Evolutionary conservation across 2,329 filamentous ascomycete species (phyloP).

Genomic region (Alternaria alternata): DNA sequence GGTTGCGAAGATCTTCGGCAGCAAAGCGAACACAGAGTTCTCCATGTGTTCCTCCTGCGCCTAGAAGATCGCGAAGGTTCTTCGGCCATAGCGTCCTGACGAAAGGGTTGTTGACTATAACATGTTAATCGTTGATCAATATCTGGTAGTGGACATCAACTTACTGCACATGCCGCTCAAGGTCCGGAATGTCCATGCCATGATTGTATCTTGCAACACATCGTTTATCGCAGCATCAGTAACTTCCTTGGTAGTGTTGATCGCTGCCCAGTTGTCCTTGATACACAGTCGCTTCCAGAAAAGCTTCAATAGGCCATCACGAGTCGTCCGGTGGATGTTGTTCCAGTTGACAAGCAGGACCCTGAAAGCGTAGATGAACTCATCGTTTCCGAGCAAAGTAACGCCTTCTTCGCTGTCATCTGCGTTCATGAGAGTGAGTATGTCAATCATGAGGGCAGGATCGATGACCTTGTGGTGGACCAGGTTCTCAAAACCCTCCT

Average conservation of each 20-base stretch:
- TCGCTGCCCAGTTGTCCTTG: constrained; percentile 81
- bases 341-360: constrained; percentile 62
- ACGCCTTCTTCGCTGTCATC: constrained; percentile 49
- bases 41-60: constrained; percentile 64
- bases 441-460: constrained; percentile 69
- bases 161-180: constrained; percentile 70
- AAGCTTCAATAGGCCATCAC: constrained; percentile 63
- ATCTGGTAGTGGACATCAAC: constrained; percentile 13
- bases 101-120: constrained; percentile 21
- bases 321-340: constrained; percentile 55
- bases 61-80: constrained; percentile 35
- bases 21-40: constrained; percentile 63
- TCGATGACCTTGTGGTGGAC: constrained; percentile 74
- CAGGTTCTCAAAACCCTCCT: constrained; percentile 73
- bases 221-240: constrained; percentile 73
- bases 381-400: constrained; percentile 59
- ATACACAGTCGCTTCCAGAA: constrained; percentile 91
- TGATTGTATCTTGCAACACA: constrained; percentile 67
- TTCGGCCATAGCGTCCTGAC: constrained; percentile 31
- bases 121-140: constrained; percentile 11
- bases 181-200: constrained; percentile 72
- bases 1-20: constrained; percentile 67
- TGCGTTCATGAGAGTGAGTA: constrained; percentile 81
- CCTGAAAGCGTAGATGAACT: constrained; percentile 79
- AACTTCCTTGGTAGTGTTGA: constrained; percentile 80